Evolutionary conservation across 139 green algal genomes (phyloP), one percentile per base, ranked within the genome.

Genomic region (Mesostigma viride): DNA sequence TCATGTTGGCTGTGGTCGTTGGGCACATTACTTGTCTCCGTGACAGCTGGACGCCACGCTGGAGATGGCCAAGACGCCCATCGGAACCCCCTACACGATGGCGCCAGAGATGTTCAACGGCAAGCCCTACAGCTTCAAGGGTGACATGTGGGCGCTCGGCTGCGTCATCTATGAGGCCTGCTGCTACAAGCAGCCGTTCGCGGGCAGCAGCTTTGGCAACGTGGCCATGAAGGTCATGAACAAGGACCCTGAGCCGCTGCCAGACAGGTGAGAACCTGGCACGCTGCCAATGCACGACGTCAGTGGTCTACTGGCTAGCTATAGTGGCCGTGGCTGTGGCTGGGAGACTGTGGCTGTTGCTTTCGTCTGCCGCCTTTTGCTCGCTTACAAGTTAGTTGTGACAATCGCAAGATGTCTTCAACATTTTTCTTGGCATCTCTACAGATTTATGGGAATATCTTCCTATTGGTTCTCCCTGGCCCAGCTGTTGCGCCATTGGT

Each of bases 41-140:
- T n/a, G n/a, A n/a, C n/a, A n/a, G n/a, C n/a, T n/a, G n/a, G n/a
- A n/a, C n/a, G n/a, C n/a, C n/a, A 58, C 46, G 4, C 53, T 64
- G 27, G 56, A 69, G 36, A 40, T 69, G 62, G 62, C 62, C 4
- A 30, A 53, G 17, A 69, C 62, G 3, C 36, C 46, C 3, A 69
- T 69, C 27, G 62, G 62, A 14, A 69, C 62, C 5, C 62, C 62
- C 22, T 69, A 46, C 27, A 60, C 59, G n/a, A 69, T 69, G 47
- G 46, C 47, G 3, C 62, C 36, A 4, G 36, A 59, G 36, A 32
- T 59, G 11, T 31, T 59, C 14, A 14, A 60, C n/a, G 46, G 40
- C 17, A 53, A 53, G 5, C 62, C 62, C 17, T 69, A 69, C 35
- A 31, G 26, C 17, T 69, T 46, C 35, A 69, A 69, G 40, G 31